These are phyloP conservation scores for Backusella luteola DNA, from an alignment of 192 early-diverging fungal species.

Conservation along the genomic window DNA sequence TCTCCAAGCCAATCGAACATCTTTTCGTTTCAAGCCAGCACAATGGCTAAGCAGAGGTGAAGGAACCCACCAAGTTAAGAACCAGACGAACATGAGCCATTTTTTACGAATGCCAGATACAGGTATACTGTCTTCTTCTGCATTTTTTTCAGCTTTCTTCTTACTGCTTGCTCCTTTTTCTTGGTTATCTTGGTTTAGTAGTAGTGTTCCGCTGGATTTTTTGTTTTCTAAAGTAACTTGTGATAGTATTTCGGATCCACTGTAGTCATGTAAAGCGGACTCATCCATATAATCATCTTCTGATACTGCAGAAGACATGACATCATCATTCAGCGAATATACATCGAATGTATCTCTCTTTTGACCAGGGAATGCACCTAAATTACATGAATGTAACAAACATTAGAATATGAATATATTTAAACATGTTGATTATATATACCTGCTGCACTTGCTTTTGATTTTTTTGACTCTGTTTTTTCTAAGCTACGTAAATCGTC, in stretches of 20 bases:
- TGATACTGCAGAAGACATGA: constrained; percentile 27
- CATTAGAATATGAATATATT: background rate
- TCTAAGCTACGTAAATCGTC: constrained; percentile 72
- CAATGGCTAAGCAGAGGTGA: constrained; percentile 62
- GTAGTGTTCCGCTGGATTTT: background rate
- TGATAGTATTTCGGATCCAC: constrained; percentile 17
- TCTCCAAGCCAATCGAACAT: constrained; percentile 92
- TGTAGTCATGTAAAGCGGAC: constrained; percentile 7
- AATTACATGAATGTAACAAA: background rate
- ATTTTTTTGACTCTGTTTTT: constrained; percentile 44
- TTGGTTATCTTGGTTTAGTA: background rate
- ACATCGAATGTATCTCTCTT: constrained; percentile 19
- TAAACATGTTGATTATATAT: background rate
- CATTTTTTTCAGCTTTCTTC: background rate
- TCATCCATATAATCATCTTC: constrained; percentile 29
- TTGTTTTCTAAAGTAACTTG: constrained; percentile 14
- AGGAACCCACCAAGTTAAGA: constrained; percentile 82
- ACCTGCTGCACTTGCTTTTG: constrained; percentile 2
- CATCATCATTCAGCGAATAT: constrained; percentile 25
- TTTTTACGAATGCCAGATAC: constrained; percentile 62
- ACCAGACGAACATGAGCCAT: constrained; percentile 85
- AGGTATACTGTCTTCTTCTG: constrained; percentile 19
- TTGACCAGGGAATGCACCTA: background rate
- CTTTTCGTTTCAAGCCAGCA: constrained; percentile 75
- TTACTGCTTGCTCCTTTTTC: background rate